These are phyloP conservation scores for Pleurotus tuoliensis DNA, from an alignment of 768 basidiomycete genomes.

Conservation along the genomic window DNA sequence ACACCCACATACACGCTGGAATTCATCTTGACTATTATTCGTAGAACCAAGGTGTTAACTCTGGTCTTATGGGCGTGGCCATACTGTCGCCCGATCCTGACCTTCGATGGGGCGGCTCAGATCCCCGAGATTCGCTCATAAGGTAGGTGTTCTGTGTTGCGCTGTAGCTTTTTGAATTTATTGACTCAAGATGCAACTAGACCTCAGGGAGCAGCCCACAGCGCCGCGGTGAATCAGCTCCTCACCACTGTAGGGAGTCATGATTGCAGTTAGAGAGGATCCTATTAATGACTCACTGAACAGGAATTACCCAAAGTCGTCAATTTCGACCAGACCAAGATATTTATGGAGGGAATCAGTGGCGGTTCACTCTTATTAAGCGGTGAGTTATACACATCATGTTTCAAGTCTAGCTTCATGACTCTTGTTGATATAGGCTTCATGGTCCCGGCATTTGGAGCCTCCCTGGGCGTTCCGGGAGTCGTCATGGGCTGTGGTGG, in stretches of 20 bases:
- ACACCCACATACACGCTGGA: neutral
- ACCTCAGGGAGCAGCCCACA: conserved; percentile 23
- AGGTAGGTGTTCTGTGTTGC: conserved; percentile 7
- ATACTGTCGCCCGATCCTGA: conserved; percentile 18
- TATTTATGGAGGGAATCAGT: conserved; percentile 25
- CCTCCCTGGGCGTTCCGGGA: conserved; percentile 19
- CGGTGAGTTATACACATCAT: conserved; percentile 11
- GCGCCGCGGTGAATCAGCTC: conserved; percentile 23
- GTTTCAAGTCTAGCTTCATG: too few species aligned
- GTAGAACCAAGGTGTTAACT: conserved; percentile 17
- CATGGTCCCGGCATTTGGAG: conserved; percentile 21
- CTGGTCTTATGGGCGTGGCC: conserved; percentile 19
- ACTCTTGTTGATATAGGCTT: conserved; percentile 14
- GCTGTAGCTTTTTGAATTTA: neutral
- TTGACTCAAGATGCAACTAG: conserved; percentile 7
- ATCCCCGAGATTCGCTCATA: conserved; percentile 12
- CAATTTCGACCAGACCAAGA: conserved; percentile 20
- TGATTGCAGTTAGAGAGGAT: neutral
- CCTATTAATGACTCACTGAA: neutral
- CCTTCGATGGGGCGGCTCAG: conserved; percentile 16
- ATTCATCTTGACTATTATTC: neutral
- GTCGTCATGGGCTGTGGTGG: conserved; percentile 22
- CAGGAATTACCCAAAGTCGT: conserved; percentile 21
- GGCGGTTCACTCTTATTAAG: conserved; percentile 22
- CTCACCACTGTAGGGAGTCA: conserved; percentile 14